Percentiles rank a stretch among this genome's conserved stretches.
Conservation (phyloP, 129 eudicot species). For the Pulicaria dysenterica region DNA sequence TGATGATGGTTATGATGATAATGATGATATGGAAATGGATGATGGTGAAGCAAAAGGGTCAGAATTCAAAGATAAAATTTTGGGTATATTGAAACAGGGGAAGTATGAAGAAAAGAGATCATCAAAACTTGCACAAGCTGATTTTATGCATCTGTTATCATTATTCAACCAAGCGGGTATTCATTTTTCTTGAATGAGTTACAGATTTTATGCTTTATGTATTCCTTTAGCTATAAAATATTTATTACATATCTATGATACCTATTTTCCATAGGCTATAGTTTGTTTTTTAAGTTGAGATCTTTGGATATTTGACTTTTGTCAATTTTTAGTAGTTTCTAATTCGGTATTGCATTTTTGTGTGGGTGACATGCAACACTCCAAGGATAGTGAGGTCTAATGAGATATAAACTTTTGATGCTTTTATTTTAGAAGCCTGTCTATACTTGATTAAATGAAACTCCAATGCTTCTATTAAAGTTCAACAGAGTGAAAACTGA, state of each 20-base stretch:
- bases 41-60: slow-evolving; percentile 48
- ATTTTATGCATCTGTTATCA: slow-evolving; percentile 84
- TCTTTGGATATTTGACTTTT: not conserved
- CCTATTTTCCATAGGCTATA: not conserved
- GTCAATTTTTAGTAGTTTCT: not conserved
- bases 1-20: slow-evolving; percentile 51
- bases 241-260: not conserved
- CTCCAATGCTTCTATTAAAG: too few species aligned
- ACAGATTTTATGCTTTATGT: not conserved
- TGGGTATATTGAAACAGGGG: slow-evolving; percentile 62
- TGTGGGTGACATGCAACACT: not conserved
- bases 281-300: slow-evolving; percentile 9
- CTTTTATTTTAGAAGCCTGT: not conserved
- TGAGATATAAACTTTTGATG: not conserved
- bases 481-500: too few species aligned
- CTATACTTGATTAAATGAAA: too few species aligned
- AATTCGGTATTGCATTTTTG: not conserved
- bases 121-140: slow-evolving; percentile 79
- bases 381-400: not conserved
- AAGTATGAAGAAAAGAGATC: slow-evolving; percentile 72
- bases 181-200: slow-evolving; percentile 57
- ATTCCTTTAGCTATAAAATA: not conserved
- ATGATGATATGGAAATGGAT: slow-evolving; percentile 61
- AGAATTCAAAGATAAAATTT: slow-evolving; percentile 62
- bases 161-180: slow-evolving; percentile 81